Conservation (phyloP, 495 filamentous ascomycete genomes). For the Aspergillus heteromorphus region DNA sequence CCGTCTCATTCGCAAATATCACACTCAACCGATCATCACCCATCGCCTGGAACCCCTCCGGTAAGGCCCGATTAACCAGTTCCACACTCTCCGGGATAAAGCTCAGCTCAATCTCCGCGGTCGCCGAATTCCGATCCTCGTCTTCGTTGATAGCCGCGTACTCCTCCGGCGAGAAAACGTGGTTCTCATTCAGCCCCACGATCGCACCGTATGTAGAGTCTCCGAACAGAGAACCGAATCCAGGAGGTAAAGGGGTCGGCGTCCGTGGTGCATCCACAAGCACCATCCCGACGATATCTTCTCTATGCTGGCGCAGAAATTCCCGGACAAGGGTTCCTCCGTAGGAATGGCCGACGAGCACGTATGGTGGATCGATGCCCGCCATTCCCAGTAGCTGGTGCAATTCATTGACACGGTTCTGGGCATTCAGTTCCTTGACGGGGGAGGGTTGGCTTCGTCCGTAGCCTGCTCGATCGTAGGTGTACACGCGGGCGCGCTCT, state of each 20-base stretch:
- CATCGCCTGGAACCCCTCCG: not conserved
- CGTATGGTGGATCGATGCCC: not conserved
- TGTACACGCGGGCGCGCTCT: not conserved
- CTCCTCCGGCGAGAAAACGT: not conserved
- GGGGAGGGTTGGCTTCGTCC: not conserved
- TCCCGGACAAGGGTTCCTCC: not conserved
- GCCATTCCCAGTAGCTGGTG: not conserved
- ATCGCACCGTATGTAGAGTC: not conserved
- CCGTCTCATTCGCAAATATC: not conserved
- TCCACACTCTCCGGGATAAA: not conserved
- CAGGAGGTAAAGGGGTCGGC: not conserved
- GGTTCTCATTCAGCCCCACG: not conserved
- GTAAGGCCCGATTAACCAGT: not conserved
- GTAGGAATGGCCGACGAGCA: not conserved
- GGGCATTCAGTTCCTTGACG: not conserved
- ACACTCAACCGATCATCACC: not conserved
- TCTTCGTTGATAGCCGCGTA: not conserved
- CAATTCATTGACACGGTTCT: not conserved
- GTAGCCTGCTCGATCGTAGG: not conserved
- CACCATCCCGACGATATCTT: not conserved
- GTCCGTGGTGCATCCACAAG: not conserved
- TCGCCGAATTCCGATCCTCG: not conserved
- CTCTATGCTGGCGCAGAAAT: not conserved
- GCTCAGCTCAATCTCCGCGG: not conserved
- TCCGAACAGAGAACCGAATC: not conserved